Conservation (phyloP, 2,329 filamentous ascomycete species). For the Aspergillus vadensis region DNA sequence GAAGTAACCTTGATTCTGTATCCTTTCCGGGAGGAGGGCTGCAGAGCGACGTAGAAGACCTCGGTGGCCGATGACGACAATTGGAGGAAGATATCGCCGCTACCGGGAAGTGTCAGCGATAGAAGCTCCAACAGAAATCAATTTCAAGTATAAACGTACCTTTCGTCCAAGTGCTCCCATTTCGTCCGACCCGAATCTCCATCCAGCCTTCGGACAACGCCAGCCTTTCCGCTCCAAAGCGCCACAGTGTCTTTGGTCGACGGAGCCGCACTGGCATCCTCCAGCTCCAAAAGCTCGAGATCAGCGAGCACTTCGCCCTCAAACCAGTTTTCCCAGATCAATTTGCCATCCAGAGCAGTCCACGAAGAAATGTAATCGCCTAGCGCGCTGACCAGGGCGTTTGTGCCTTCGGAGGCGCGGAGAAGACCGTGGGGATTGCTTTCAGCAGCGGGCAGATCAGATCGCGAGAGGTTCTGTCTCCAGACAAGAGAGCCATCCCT, state of each 20-base stretch:
- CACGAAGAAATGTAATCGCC: constrained; percentile 74
- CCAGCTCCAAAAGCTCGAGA: constrained; percentile 75
- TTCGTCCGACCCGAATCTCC: constrained; percentile 70
- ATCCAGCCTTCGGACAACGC: constrained; percentile 69
- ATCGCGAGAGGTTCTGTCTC: constrained; percentile 72
- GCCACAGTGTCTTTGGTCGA: constrained; percentile 65
- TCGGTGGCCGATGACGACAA: constrained; percentile 68
- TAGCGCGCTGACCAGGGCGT: constrained; percentile 72
- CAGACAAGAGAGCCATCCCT: constrained; percentile 81
- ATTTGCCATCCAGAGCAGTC: constrained; percentile 79
- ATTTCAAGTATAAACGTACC: constrained; percentile 37
- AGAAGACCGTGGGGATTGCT: constrained; percentile 49
- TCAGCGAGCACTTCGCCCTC: constrained; percentile 45
- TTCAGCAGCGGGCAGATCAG: constrained; percentile 26
- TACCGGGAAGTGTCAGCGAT: constrained; percentile 35
- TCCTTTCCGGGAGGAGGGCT: constrained; percentile 64
- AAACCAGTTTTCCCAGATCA: constrained; percentile 71
- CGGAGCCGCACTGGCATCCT: constrained; percentile 54
- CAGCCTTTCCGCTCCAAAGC: constrained; percentile 60
- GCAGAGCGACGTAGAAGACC: constrained; percentile 76
- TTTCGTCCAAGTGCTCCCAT: constrained; percentile 74
- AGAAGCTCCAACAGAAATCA: not conserved
- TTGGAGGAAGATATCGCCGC: constrained; percentile 72
- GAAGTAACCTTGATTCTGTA: constrained; percentile 76
- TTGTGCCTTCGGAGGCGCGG: constrained; percentile 75